phyloP scores from a whole-genome alignment of 2,329 filamentous ascomycete species.

The Aspergillus sp. region DNA sequence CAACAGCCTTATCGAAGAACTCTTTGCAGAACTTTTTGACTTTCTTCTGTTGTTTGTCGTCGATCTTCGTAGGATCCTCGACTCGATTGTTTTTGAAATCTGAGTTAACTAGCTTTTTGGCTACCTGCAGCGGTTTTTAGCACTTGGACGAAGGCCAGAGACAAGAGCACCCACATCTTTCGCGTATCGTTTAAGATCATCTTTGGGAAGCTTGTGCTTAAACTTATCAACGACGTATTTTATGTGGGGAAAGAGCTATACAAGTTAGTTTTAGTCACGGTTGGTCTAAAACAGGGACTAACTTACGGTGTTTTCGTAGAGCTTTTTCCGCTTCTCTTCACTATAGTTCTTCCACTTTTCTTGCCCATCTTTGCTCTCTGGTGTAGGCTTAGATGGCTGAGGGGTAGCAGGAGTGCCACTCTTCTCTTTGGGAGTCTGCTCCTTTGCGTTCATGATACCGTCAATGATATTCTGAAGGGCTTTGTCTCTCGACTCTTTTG shows the following conservation, averaged over 20 bases:
- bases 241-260: slow-evolving; percentile 76
- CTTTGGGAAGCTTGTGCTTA: slow-evolving; percentile 79
- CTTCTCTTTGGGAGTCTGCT: slow-evolving; percentile 54
- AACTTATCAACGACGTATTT: slow-evolving; percentile 86
- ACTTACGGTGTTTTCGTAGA: slow-evolving; percentile 89
- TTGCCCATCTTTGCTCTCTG: slow-evolving; percentile 45
- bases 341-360: slow-evolving; percentile 53
- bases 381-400: slow-evolving; percentile 56
- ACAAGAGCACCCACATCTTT: slow-evolving; percentile 55
- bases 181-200: slow-evolving; percentile 65
- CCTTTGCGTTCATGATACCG: slow-evolving; percentile 71
- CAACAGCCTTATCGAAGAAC: slow-evolving; percentile 81
- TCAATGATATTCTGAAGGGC: slow-evolving; percentile 82
- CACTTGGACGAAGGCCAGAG: slow-evolving; percentile 42
- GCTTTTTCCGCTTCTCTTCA: slow-evolving; percentile 85
- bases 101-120: slow-evolving; percentile 85
- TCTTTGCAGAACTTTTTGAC: slow-evolving; percentile 81
- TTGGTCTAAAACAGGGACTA: neutral
- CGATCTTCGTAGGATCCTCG: slow-evolving; percentile 73
- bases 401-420: slow-evolving; percentile 64
- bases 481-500: slow-evolving; percentile 72
- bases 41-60: slow-evolving; percentile 74
- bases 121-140: slow-evolving; percentile 52
- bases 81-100: slow-evolving; percentile 92
- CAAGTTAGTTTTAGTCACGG: slow-evolving; percentile 14